A percentile compares a stretch with the other conserved stretches of the same genome.
Conservation (phyloP, 2,329 filamentous ascomycete genomes). For the Calonectria hongkongensis region DNA sequence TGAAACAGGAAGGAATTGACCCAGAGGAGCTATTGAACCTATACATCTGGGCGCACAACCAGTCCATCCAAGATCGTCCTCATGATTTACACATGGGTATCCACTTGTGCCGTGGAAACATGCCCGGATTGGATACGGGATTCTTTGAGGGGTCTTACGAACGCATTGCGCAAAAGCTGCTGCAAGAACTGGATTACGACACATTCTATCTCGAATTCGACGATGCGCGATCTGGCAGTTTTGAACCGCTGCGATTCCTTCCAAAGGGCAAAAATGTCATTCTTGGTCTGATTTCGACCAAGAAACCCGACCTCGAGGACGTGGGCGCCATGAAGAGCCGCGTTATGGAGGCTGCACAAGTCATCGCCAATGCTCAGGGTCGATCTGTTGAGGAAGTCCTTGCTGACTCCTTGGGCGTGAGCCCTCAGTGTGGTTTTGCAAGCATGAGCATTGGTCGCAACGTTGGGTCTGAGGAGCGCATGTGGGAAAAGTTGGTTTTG, state of each 20-base stretch:
- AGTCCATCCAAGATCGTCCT: slow-evolving; percentile 74
- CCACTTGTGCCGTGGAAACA: slow-evolving; percentile 82
- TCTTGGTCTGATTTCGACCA: slow-evolving; percentile 21
- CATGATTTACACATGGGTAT: slow-evolving; percentile 83
- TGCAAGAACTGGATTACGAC: slow-evolving; percentile 20
- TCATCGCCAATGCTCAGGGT: neutral
- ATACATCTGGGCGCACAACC: slow-evolving; percentile 27
- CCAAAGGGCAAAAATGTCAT: slow-evolving; percentile 21
- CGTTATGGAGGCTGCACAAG: neutral
- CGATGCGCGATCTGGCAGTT: slow-evolving; percentile 18
- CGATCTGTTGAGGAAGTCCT: neutral
- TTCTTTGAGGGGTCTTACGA: slow-evolving; percentile 80
- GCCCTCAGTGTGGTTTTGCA: slow-evolving; percentile 29
- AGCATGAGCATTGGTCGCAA: slow-evolving; percentile 6
- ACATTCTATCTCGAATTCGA: slow-evolving; percentile 20
- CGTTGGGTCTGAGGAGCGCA: slow-evolving; percentile 5
- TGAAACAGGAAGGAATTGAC: neutral
- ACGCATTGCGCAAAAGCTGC: slow-evolving; percentile 7
- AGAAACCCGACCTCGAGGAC: slow-evolving; percentile 22
- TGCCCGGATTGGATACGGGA: slow-evolving; percentile 74
- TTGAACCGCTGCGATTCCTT: slow-evolving; percentile 16
- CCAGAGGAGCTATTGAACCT: slow-evolving; percentile 28
- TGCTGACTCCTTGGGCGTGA: neutral
- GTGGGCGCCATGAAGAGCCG: neutral
- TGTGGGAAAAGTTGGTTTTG: slow-evolving; percentile 25